Conservation (phyloP, 192 early-diverging fungal genomes). For the Ramicandelaber brevisporus region DNA sequence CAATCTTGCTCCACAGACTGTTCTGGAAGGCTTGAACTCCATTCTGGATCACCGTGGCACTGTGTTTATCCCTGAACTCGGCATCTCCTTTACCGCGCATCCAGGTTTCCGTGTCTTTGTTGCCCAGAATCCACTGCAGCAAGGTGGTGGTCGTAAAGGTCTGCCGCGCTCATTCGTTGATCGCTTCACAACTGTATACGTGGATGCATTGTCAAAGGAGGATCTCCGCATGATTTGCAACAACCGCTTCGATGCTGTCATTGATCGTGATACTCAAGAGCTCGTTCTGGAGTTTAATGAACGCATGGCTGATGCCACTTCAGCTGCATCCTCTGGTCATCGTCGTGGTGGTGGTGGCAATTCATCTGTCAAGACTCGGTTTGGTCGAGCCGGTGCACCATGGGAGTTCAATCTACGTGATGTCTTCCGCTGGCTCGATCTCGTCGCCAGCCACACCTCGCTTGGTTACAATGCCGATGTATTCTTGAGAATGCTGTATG, state of each 20-base stretch:
- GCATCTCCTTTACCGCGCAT: constrained; percentile 54
- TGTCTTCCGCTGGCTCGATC: constrained; percentile 77
- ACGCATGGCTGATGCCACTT: constrained; percentile 58
- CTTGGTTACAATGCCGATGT: constrained; percentile 15
- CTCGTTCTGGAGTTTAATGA: constrained; percentile 53
- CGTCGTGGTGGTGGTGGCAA: constrained; percentile 51
- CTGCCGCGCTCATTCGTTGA: constrained; percentile 92
- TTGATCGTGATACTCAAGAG: no score
- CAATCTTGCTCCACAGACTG: constrained; percentile 95
- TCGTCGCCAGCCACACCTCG: constrained; percentile 30
- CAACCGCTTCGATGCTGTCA: constrained; percentile 18
- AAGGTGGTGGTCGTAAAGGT: constrained; percentile 97
- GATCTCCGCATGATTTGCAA: constrained; percentile 60
- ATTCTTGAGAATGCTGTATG: constrained; percentile 61
- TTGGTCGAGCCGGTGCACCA: constrained; percentile 45
- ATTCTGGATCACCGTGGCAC: constrained; percentile 91
- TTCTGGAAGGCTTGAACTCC: constrained; percentile 94
- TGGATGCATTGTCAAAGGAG: constrained; percentile 49
- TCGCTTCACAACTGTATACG: constrained; percentile 85
- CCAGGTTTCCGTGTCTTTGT: constrained; percentile 80
- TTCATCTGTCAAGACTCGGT: no score
- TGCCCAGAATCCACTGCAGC: constrained; percentile 87
- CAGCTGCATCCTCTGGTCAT: no score
- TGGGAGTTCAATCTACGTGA: constrained; percentile 99
- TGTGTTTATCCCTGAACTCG: constrained; percentile 91